A percentile compares a stretch with the other conserved stretches of the same genome.
Conservation (phyloP, 352 stramenopile species). For the Elongisporangium undulatum region DNA sequence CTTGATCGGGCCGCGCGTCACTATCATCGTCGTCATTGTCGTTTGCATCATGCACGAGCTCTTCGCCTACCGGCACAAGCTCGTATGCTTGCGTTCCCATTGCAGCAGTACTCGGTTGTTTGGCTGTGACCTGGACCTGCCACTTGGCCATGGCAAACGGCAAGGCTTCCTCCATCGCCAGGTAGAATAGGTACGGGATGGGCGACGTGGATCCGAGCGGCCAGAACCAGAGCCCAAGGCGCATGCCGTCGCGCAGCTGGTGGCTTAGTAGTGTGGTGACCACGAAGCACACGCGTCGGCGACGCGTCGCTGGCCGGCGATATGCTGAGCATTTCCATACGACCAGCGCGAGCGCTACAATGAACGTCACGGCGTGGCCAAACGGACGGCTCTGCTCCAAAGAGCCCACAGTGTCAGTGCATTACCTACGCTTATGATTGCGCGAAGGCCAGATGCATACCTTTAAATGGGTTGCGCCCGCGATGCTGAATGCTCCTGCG, state of each 20-base stretch:
- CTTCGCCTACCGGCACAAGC: neutral
- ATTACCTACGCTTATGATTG: neutral
- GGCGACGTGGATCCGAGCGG: constrained; percentile 58
- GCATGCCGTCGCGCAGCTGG: constrained; percentile 64
- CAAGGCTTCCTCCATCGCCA: constrained; percentile 44
- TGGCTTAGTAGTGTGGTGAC: constrained; percentile 55
- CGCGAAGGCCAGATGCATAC: neutral
- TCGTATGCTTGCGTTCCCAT: neutral
- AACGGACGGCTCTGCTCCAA: constrained; percentile 37
- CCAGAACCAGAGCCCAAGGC: constrained; percentile 66
- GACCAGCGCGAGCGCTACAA: constrained; percentile 33
- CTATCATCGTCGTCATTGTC: neutral
- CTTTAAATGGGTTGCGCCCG: constrained; percentile 50
- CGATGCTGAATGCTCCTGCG: constrained; percentile 44
- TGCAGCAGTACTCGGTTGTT: neutral
- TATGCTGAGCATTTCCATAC: constrained; percentile 31
- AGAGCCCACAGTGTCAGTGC: neutral
- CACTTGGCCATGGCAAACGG: constrained; percentile 41
- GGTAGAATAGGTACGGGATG: constrained; percentile 62
- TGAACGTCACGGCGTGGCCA: constrained; percentile 63
- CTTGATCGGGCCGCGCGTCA: neutral
- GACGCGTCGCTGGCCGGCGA: constrained; percentile 10
- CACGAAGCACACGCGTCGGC: constrained; percentile 45
- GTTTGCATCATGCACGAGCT: neutral
- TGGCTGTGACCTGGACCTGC: constrained; percentile 3